These are phyloP conservation scores for Sclerotinia nivalis DNA, from an alignment of 2,329 filamentous ascomycete species.

Conservation along the genomic window DNA sequence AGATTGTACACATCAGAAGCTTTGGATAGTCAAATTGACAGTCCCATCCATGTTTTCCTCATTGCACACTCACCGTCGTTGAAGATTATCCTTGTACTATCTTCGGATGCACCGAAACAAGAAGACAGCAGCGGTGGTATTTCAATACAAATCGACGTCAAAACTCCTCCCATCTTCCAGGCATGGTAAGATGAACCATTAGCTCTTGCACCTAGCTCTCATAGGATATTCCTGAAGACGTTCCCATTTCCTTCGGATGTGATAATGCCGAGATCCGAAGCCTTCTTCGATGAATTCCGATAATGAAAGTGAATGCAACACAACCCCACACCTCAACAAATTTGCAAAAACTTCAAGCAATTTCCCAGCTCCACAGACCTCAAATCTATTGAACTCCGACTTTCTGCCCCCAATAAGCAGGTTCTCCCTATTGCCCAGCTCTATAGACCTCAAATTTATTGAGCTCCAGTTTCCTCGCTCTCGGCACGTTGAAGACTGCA, in stretches of 20 bases:
- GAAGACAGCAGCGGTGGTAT: neutral
- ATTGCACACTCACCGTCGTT: neutral
- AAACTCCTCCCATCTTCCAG: neutral
- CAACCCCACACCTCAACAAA: neutral
- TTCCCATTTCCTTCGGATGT: neutral
- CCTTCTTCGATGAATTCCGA: neutral
- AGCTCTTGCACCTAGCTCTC: neutral
- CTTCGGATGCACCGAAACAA: too few species aligned
- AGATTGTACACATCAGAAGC: neutral
- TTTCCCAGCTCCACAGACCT: neutral
- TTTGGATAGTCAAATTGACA: neutral
- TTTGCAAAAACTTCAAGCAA: neutral
- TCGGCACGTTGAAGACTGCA: neutral
- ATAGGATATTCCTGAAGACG: neutral
- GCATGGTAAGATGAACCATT: neutral
- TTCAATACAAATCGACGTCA: neutral
- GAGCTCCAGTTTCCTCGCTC: neutral
- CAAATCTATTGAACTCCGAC: neutral
- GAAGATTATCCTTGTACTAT: neutral
- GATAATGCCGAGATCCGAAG: neutral
- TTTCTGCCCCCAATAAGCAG: neutral
- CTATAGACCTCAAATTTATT: neutral
- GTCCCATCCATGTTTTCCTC: neutral
- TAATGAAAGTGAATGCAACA: constrained; percentile 8
- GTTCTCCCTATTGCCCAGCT: neutral